Conservation (phyloP, 352 stramenopile genomes). For the Blastocystis sp. region DNA sequence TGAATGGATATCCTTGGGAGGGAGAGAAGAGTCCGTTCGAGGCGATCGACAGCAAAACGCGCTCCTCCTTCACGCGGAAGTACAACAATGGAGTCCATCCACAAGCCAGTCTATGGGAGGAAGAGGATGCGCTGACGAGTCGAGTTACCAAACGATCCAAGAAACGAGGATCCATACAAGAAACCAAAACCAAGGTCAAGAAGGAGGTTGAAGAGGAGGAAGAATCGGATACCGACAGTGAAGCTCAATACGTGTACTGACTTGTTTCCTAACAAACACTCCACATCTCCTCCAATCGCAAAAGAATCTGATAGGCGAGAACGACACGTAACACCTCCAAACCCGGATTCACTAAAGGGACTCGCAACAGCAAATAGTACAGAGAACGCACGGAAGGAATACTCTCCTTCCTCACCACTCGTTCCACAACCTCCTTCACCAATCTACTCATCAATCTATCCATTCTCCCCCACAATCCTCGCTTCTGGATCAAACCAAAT, state of each 20-base stretch:
- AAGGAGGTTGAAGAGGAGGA: background rate
- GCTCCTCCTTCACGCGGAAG: background rate
- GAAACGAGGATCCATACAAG: background rate
- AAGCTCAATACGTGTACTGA: background rate
- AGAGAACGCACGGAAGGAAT: background rate
- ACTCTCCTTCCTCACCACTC: background rate
- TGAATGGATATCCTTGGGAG: constrained; percentile 69
- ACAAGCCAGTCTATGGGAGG: background rate
- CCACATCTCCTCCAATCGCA: background rate
- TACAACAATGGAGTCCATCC: background rate
- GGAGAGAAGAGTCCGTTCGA: constrained; percentile 55
- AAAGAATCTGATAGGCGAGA: background rate
- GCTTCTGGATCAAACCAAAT: background rate
- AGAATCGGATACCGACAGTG: background rate
- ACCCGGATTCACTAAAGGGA: background rate
- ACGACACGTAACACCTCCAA: constrained; percentile 18
- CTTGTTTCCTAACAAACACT: background rate
- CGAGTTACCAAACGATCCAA: background rate
- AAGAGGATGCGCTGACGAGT: background rate
- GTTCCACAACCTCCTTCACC: background rate
- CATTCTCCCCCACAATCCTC: background rate
- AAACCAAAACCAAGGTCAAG: no score
- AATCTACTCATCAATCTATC: background rate
- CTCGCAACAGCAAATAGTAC: background rate
- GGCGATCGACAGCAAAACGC: background rate